A percentile compares a stretch with the other conserved stretches of the same genome.
phyloP scores from a whole-genome alignment of 257 asterid species.

The Fraxinus anomala region DNA sequence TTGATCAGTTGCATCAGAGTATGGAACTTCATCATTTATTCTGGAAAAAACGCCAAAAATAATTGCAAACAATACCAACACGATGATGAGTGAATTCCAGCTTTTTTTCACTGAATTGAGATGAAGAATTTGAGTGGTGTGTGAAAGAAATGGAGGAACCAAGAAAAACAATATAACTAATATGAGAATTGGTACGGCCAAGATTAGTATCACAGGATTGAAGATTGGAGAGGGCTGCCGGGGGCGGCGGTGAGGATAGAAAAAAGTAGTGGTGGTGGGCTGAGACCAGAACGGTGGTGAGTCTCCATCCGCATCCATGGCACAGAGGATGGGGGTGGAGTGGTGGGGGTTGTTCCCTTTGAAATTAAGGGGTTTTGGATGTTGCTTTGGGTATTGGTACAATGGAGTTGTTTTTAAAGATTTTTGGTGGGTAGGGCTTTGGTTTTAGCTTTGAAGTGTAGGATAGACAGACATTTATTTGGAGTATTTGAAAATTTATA shows the following conservation, averaged over 20 bases:
- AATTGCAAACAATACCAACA: conserved; percentile 66
- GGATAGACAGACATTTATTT: neutral
- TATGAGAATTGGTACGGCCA: conserved; percentile 46
- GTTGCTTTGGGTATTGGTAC: neutral
- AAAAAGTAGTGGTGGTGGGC: conserved; percentile 44
- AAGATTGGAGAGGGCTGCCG: conserved; percentile 47
- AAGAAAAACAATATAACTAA: conserved; percentile 50
- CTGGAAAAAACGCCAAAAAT: conserved; percentile 74
- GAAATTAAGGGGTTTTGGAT: neutral
- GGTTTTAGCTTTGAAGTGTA: neutral
- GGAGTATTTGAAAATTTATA: too few species aligned
- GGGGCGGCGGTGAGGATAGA: conserved; percentile 56
- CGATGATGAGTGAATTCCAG: conserved; percentile 67
- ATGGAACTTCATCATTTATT: conserved; percentile 55
- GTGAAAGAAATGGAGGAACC: conserved; percentile 60
- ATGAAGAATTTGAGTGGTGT: conserved; percentile 49
- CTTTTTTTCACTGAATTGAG: conserved; percentile 70
- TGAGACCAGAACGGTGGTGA: conserved; percentile 63
- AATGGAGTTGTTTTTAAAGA: neutral
- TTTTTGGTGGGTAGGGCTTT: neutral
- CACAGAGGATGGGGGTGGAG: conserved; percentile 17
- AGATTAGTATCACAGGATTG: conserved; percentile 58
- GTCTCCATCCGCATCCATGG: conserved; percentile 66
- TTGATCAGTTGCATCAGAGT: conserved; percentile 8
- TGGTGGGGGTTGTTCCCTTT: neutral